Evolutionary conservation across 352 stramenopile species (phyloP).

Genomic region (Phytopythium helicoides): DNA sequence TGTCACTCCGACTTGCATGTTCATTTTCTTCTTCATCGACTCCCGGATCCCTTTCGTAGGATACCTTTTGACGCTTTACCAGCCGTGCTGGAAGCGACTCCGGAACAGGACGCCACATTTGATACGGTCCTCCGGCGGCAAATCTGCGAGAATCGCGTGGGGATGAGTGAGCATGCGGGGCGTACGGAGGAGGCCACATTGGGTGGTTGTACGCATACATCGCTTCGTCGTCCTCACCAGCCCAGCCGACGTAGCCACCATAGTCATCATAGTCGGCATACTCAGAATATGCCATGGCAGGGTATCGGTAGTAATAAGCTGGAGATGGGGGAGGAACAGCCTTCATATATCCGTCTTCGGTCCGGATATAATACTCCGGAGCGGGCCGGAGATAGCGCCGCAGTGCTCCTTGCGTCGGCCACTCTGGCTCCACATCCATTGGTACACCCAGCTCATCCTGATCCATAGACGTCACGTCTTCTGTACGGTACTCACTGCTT

Average conservation of each 20-base stretch:
- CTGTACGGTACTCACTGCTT: no score
- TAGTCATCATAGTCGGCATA: slow-evolving; percentile 25
- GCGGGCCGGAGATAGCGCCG: slow-evolving; percentile 2
- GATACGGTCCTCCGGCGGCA: no score
- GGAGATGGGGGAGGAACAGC: neutral
- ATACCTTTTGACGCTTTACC: slow-evolving; percentile 25
- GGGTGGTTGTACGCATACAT: slow-evolving; percentile 17
- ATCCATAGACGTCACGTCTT: neutral
- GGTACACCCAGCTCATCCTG: neutral
- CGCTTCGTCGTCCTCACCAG: slow-evolving; percentile 30
- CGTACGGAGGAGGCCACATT: neutral
- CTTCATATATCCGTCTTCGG: neutral
- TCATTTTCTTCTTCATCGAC: neutral
- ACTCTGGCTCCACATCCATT: neutral
- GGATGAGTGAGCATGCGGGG: neutral
- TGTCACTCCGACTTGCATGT: neutral
- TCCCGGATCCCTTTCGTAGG: slow-evolving; percentile 4
- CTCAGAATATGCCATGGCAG: slow-evolving; percentile 13
- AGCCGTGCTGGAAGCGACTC: slow-evolving; percentile 5
- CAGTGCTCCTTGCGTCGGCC: neutral
- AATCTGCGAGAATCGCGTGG: no score
- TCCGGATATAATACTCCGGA: neutral
- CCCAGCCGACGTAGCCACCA: slow-evolving; percentile 26
- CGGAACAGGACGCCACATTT: no score
- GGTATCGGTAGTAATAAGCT: neutral